Base-by-base conservation (phyloP, 306 rosid genomes). In the Hippophae tibetana region DNA sequence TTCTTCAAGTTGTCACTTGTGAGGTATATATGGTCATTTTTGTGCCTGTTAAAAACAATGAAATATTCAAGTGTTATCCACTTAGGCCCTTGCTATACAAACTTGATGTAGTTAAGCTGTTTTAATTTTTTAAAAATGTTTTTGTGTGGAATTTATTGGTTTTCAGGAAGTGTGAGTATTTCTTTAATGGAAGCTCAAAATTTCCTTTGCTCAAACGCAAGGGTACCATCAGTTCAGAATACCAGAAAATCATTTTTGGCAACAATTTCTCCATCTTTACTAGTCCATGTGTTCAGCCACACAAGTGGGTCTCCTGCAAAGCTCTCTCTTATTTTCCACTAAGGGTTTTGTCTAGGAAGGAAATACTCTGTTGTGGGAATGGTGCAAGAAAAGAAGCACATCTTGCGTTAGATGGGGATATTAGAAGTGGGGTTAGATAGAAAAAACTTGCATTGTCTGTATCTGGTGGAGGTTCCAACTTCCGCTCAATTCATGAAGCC, bases 401-500 rank as follows among this genome's bases (percentile, higher is more conserved):
- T 43, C 38, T 58, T 31, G 58, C 27, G 50, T 56, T 46, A 6
- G 55, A 61, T 42, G 25, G 46, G 42, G 70, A 56, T 63, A 56
- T 72, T 13, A 50, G 53, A 52, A 52, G 25, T 62, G 78, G 53
- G 69, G 27, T 79, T 52, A 72, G 74, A 43, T 70, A 73, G 61
- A 92, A 87, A 70, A 92, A 65, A 61, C 78, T 92, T 9, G 95
- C 96, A 0, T 78, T 83, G 65, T 92, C 85, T 50, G 98, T 92
- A 43, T 87, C 96, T 0, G 96, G 98, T 45, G 95, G 98, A 46
- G 98, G 96, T 57, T 92, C 93, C 6, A 92, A 92, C 81, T 92
- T 87, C 62, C 74, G 82, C 49, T 83, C 89, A 9, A 87, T 92
- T 65, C 78, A 85, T 2, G 83, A 83, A 59, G 92, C 96, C 1